These are phyloP conservation scores for Termitomyces sp. DNA, from an alignment of 768 basidiomycete species.

Conservation along the genomic window DNA sequence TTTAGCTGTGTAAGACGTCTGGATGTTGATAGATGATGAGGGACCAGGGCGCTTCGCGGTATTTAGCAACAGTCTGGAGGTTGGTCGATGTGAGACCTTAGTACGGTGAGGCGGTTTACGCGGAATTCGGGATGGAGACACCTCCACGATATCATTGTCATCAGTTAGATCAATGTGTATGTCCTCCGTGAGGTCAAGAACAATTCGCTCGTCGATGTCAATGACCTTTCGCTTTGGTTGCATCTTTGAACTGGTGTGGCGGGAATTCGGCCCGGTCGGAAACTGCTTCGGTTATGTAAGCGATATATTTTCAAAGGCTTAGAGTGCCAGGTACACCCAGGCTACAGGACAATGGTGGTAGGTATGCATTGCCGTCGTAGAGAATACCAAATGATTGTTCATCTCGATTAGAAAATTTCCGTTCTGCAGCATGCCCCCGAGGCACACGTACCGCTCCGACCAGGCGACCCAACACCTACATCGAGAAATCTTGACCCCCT, in stretches of 20 bases:
- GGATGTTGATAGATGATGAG: neutral
- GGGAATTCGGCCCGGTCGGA: neutral
- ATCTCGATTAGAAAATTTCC: constrained; percentile 62
- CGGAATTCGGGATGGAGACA: neutral
- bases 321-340: neutral
- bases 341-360: constrained; percentile 8
- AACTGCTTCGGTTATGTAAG: constrained; percentile 4
- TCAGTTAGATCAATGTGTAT: neutral
- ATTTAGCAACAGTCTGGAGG: no score
- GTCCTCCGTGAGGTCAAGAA: constrained; percentile 6
- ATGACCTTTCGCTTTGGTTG: neutral
- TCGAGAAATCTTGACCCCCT: constrained; percentile 91
- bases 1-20: neutral
- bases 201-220: constrained; percentile 5
- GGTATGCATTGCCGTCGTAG: neutral
- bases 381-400: neutral
- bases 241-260: neutral
- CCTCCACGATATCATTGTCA: neutral
- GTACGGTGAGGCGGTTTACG: neutral
- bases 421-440: constrained; percentile 82
- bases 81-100: neutral
- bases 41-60: neutral
- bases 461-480: constrained; percentile 81
- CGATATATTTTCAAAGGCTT: neutral
- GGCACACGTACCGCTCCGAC: constrained; percentile 63